Percentiles rank a stretch among this genome's conserved stretches.
Evolutionary conservation across 1,284 basidiomycete genomes (phyloP).

Genomic region (Cryptococcus sp.): DNA sequence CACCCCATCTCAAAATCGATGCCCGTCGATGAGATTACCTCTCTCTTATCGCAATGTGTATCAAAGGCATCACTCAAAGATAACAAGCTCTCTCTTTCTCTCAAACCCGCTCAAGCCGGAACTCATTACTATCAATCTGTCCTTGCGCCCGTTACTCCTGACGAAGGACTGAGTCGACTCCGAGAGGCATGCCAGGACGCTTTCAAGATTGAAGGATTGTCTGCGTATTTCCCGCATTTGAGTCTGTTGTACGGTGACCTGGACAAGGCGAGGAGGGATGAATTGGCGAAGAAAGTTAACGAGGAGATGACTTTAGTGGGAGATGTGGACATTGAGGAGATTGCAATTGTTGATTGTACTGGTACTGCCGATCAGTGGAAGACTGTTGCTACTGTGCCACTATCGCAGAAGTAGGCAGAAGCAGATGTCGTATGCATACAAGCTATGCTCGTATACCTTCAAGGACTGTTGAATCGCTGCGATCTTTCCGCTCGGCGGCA

Average conservation of each 20-base stretch:
- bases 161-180: conserved; percentile 13
- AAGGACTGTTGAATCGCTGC: too few species aligned
- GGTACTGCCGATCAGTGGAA: conserved; percentile 1
- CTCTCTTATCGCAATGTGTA: not conserved
- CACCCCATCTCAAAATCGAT: conserved; percentile 13
- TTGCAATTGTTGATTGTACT: not conserved
- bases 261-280: conserved; percentile 11
- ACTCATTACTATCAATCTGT: conserved; percentile 37
- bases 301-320: not conserved
- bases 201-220: conserved; percentile 4
- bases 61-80: not conserved
- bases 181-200: conserved; percentile 10
- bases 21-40: conserved; percentile 8
- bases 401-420: too few species aligned
- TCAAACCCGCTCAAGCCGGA: conserved; percentile 23
- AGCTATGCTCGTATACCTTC: too few species aligned
- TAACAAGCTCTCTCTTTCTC: not conserved
- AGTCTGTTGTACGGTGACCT: conserved; percentile 35
- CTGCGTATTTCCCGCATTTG: conserved; percentile 36
- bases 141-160: conserved; percentile 23
- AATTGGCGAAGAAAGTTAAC: conserved; percentile 16
- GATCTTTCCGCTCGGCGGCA: too few species aligned
- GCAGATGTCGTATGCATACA: too few species aligned
- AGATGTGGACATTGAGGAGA: not conserved
- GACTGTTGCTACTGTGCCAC: not conserved